Base-by-base conservation (phyloP, 2,329 filamentous ascomycete species). In the Parastagonospora nodorum region DNA sequence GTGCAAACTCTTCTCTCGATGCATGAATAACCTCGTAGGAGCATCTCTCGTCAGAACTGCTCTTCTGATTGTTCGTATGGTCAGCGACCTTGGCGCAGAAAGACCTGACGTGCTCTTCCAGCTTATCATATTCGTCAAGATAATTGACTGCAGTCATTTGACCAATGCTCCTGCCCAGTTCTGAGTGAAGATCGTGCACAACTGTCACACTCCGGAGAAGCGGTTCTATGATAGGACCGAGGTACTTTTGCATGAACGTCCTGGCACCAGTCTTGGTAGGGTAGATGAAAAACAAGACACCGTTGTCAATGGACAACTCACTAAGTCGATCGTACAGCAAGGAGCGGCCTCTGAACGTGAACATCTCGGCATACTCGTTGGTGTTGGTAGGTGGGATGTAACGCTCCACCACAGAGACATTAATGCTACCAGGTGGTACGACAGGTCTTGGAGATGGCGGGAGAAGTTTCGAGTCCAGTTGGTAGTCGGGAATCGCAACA, bases 361-460 rank as follows among this genome's bases (percentile, higher is more conserved):
- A 87, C 62, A 87, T 79, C 55, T 84, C 80, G 29, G 75, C 70
- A 51, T 84, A 85, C 63, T 88, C 85, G 58, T 82, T 78, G 1
- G 74, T 64, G 16, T 80, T 84, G 0, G 83, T 79, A 2, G 85
- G 84, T 14, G 85, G 85, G n/a, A 88, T 83, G 66, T 85, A 87
- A 32, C 85, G 81, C 69, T 88, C 85, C 4, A 87, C 77, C 10
- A 87, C 76, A 2, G 84, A 82, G 35, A 87, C 74, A 47, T 86
- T 79, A 53, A 87, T 82, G 42, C 80, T 84, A 14, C 78, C 79
- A 0, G 84, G 84, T 5, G 83, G 81, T 1, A 86, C 84, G 37
- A 86, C 78, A 2, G 83, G 83, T 48, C 79, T 75, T 9, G 83
- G 83, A 10, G 78, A 80, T 37, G 80, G 76, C 8, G 80, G 76